phyloP scores from a whole-genome alignment of 257 asterid species.

The Ophiorrhiza pumila region DNA sequence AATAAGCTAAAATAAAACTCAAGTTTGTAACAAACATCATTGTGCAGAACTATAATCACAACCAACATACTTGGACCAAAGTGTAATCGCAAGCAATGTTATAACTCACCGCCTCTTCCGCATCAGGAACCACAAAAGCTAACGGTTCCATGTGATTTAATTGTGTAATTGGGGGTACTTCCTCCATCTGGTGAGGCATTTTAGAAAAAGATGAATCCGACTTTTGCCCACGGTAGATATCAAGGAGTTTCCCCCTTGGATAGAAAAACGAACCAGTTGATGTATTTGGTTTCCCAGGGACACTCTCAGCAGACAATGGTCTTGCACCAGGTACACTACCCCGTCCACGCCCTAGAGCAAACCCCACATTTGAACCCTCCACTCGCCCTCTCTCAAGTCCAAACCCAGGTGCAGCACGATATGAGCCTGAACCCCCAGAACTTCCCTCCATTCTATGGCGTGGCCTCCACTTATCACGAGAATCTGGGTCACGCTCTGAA shows the following conservation, averaged over 20 bases:
- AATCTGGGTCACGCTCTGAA: slow-evolving; percentile 76
- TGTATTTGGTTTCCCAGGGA: slow-evolving; percentile 46
- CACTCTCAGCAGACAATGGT: slow-evolving; percentile 43
- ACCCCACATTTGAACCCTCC: slow-evolving; percentile 77
- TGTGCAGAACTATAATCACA: background rate
- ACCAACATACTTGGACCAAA: background rate
- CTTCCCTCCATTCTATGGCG: slow-evolving; percentile 90
- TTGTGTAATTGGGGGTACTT: slow-evolving; percentile 59
- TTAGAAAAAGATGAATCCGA: slow-evolving; percentile 39
- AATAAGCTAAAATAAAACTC: slow-evolving; percentile 12
- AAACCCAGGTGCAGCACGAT: slow-evolving; percentile 97
- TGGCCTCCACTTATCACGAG: slow-evolving; percentile 99
- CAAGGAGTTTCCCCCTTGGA: slow-evolving; percentile 93
- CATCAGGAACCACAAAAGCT: slow-evolving; percentile 80
- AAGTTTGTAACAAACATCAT: slow-evolving; percentile 6
- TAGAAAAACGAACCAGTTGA: slow-evolving; percentile 45
- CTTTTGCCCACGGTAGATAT: slow-evolving; percentile 75
- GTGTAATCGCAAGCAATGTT: background rate
- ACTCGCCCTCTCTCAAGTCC: slow-evolving; percentile 75
- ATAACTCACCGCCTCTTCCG: slow-evolving; percentile 75
- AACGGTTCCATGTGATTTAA: slow-evolving; percentile 56
- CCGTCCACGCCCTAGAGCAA: slow-evolving; percentile 91
- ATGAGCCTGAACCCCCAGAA: slow-evolving; percentile 51
- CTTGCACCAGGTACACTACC: slow-evolving; percentile 44
- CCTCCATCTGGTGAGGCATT: slow-evolving; percentile 63